Base-by-base conservation (phyloP, 495 filamentous ascomycete genomes). In the Aspergillus conjunctus region DNA sequence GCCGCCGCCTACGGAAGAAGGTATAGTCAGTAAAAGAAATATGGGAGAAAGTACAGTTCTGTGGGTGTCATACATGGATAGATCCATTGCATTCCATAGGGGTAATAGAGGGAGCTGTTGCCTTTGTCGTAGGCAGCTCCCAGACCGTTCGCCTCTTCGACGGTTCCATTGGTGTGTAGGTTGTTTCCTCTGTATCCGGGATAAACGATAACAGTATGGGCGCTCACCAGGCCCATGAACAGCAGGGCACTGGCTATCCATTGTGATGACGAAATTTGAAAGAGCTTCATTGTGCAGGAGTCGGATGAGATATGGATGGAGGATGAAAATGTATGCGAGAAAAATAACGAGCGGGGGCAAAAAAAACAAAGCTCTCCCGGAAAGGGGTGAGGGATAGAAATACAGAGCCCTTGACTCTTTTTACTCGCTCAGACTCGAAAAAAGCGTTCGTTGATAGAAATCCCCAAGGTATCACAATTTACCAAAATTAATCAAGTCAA, bases 21-120 rank as follows among this genome's bases (percentile, higher is more conserved):
- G 59, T 22, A 51, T 21, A 11, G 20, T 21, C 11, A 48, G 44
- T 21, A 20, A 51, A 7, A 21, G 6, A 39, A 31, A n/a, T 4
- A 60, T 60, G 31, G 64, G 14, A 14, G n/a, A 17, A 11, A 5
- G 32, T 9, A 21, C 2, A 43, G 46, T 12, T 11, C 33, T 43
- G 6, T 11, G 31, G 12, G 1, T 30, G 15, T 51, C 90, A 80
- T 78, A 98, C 94, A 99, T 75, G 95, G 94, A 81, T 97, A 99
- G 73, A 88, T 87, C 93, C 94, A 98, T 78, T 97, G 90, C 91
- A 96, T 93, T 76, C 95, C 94, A 66, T 91, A 96, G 4, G 92
- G 93, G 68, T 84, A 95, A 7, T 75, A 68, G 45, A 66, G 59
- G 22, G 76, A 74, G 43, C 70, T 72, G 54, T 79, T 82, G 51